phyloP scores from a whole-genome alignment of 768 basidiomycete species.

The Leccinum longicurvipes region DNA sequence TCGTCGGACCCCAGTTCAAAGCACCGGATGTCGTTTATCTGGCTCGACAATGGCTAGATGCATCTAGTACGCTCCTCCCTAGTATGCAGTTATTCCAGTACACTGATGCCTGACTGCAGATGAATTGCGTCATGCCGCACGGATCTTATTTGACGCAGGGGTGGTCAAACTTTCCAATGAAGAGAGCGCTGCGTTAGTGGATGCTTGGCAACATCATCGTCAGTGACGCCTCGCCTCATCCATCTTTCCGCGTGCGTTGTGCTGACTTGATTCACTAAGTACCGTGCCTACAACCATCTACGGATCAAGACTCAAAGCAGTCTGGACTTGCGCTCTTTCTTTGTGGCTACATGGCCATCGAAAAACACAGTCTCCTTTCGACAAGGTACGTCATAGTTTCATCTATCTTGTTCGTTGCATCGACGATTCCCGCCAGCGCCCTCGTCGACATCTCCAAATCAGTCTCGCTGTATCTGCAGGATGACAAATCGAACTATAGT shows the following conservation, averaged over 20 bases:
- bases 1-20: slow-evolving; percentile 58
- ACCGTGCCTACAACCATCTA: slow-evolving; percentile 57
- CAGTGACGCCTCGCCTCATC: slow-evolving; percentile 15
- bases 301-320: slow-evolving; percentile 52
- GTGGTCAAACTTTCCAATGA: slow-evolving; percentile 66
- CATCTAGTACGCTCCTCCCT: slow-evolving; percentile 50
- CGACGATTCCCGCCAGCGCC: slow-evolving; percentile 42
- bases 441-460: slow-evolving; percentile 86
- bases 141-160: slow-evolving; percentile 74
- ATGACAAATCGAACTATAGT: slow-evolving; percentile 62
- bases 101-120: slow-evolving; percentile 35
- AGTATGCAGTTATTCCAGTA: neutral
- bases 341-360: slow-evolving; percentile 78
- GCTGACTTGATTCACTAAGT: slow-evolving; percentile 38
- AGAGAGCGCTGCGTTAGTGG: slow-evolving; percentile 55
- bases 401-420: neutral
- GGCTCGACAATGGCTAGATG: slow-evolving; percentile 72
- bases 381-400: slow-evolving; percentile 47
- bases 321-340: slow-evolving; percentile 75
- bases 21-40: slow-evolving; percentile 71
- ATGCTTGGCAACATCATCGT: slow-evolving; percentile 67
- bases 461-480: slow-evolving; percentile 71
- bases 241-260: neutral
- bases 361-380: slow-evolving; percentile 74
- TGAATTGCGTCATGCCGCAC: slow-evolving; percentile 75